Conservation (phyloP, 441 rosid genomes). For the Eutrema salsugineum region DNA sequence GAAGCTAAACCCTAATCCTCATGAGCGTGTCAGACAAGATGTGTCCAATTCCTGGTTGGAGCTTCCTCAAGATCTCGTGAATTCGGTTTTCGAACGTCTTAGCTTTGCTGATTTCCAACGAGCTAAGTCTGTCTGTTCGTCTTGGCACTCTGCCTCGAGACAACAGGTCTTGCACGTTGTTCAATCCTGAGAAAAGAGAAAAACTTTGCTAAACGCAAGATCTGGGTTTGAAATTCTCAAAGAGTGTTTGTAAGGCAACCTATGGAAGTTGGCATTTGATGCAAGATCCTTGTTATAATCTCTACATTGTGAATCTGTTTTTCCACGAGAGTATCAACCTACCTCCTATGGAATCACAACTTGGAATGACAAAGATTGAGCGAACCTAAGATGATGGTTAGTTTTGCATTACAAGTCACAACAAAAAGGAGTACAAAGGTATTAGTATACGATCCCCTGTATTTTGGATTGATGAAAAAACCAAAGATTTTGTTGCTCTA, state of each 20-base stretch:
- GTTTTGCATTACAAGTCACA: not conserved
- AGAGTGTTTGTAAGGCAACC: not conserved
- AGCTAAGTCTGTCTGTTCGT: not conserved
- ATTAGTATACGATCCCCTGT: not conserved
- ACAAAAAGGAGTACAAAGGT: not conserved
- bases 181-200: not conserved
- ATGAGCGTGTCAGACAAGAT: too few species aligned
- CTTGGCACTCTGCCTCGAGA: not conserved
- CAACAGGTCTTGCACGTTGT: not conserved
- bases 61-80: not conserved
- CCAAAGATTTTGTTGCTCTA: not conserved
- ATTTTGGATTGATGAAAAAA: not conserved
- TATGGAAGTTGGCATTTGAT: not conserved
- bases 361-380: not conserved
- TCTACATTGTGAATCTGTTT: not conserved
- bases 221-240: not conserved
- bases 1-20: too few species aligned
- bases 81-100: not conserved
- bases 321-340: not conserved
- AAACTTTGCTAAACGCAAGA: not conserved
- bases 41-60: not conserved
- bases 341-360: not conserved
- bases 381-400: too few species aligned
- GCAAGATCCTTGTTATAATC: not conserved
- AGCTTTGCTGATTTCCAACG: not conserved